Percentiles rank a stretch among this genome's conserved stretches.
phyloP scores from a whole-genome alignment of 306 rosid genomes.

The Sechiopsis laciniata region DNA sequence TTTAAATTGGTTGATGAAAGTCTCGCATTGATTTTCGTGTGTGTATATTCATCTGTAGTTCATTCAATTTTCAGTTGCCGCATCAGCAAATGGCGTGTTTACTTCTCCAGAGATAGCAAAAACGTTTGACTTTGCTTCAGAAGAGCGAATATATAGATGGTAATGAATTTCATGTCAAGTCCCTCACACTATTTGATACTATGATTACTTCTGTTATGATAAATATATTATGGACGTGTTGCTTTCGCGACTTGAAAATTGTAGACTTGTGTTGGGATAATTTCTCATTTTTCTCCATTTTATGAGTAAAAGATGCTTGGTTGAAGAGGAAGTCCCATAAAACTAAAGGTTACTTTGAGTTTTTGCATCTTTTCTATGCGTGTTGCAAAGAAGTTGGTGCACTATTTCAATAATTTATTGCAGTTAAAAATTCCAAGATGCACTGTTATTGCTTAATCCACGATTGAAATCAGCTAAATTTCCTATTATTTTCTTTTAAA shows the following conservation, averaged over 20 bases:
- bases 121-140: constrained; percentile 67
- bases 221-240: not conserved
- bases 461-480: not conserved
- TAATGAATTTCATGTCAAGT: constrained; percentile 21
- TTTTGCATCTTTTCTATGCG: no score
- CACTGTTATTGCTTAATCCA: not conserved
- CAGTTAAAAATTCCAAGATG: not conserved
- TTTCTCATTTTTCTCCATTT: not conserved
- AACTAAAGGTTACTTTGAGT: no score
- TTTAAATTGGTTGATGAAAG: not conserved
- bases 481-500: not conserved
- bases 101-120: constrained; percentile 73
- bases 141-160: constrained; percentile 89
- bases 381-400: not conserved
- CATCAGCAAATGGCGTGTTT: constrained; percentile 60
- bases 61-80: constrained; percentile 52
- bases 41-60: not conserved
- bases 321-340: not conserved
- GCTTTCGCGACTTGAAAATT: not conserved
- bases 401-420: not conserved
- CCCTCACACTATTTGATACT: not conserved
- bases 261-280: not conserved
- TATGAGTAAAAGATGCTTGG: not conserved
- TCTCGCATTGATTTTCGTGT: not conserved
- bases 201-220: not conserved